Evolutionary conservation across 2,329 filamentous ascomycete species (phyloP).

Genomic region (Beauveria australis): DNA sequence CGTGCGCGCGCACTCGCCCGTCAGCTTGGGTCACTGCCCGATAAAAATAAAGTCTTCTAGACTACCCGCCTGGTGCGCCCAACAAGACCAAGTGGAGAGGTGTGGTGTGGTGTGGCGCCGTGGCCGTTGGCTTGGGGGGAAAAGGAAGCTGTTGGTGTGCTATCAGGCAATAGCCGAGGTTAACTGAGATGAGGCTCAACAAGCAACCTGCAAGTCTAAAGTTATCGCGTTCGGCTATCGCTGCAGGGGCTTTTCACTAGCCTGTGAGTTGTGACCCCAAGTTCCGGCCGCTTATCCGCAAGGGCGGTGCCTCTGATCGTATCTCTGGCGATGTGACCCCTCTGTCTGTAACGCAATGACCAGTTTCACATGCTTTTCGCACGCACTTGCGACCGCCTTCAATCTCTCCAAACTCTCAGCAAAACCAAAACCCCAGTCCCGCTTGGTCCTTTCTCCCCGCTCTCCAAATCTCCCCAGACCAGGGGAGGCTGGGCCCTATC

Average conservation of each 20-base stretch:
- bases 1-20: too few species aligned
- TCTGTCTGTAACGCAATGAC: neutral
- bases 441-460: neutral
- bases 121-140: neutral
- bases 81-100: neutral
- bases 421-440: neutral
- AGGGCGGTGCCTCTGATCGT: neutral
- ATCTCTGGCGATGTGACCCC: neutral
- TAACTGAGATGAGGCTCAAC: neutral
- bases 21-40: neutral
- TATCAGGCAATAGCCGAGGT: neutral
- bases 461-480: neutral
- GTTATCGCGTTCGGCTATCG: conserved; percentile 8
- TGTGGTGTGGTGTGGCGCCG: neutral
- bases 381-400: neutral
- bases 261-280: neutral
- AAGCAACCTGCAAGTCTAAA: neutral
- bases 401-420: neutral
- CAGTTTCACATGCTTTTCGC: neutral
- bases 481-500: neutral
- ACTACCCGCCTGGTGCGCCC: neutral
- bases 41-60: neutral
- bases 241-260: neutral
- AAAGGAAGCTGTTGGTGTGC: neutral
- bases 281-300: conserved; percentile 1